Percentiles rank a stretch among this genome's conserved stretches.
Evolutionary conservation across 805 yeast species (phyloP).

Genomic region (Hemisphaericaspora nanyangensis): DNA sequence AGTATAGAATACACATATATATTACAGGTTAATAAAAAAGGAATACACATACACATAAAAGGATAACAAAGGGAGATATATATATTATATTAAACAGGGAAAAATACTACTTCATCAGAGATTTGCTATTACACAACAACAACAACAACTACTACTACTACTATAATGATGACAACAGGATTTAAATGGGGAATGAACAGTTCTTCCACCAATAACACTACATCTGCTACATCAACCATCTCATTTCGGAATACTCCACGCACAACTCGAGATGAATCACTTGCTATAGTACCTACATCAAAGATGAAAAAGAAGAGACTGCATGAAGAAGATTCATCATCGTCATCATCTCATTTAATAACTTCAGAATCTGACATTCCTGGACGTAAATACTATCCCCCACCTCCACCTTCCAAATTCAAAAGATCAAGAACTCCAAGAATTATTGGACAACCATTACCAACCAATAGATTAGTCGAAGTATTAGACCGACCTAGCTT

Average conservation of each 20-base stretch:
- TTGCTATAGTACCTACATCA: background rate
- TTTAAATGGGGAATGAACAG: conserved; percentile 25
- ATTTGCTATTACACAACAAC: conserved; percentile 1
- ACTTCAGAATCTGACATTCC: background rate
- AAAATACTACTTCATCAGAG: too few relatives aligned
- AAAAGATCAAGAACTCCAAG: conserved; percentile 39
- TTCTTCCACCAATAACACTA: background rate
- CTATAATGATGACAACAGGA: conserved; percentile 23
- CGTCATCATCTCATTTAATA: too few relatives aligned
- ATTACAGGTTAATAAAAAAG: too few relatives aligned
- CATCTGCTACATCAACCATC: background rate
- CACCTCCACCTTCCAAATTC: conserved; percentile 2
- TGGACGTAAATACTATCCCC: background rate
- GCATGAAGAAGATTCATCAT: background rate
- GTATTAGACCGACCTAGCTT: conserved; percentile 58
- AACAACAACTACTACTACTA: background rate
- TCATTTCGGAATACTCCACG: background rate
- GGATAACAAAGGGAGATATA: too few relatives aligned
- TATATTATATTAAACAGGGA: too few relatives aligned
- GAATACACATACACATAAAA: too few relatives aligned
- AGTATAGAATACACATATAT: too few relatives aligned
- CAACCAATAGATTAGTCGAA: conserved; percentile 63
- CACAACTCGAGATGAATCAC: background rate
- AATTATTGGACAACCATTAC: conserved; percentile 56
- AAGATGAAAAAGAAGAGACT: conserved; percentile 1